These are phyloP conservation scores for Penicillium subrubescens DNA, from an alignment of 495 filamentous ascomycete species.

Conservation along the genomic window DNA sequence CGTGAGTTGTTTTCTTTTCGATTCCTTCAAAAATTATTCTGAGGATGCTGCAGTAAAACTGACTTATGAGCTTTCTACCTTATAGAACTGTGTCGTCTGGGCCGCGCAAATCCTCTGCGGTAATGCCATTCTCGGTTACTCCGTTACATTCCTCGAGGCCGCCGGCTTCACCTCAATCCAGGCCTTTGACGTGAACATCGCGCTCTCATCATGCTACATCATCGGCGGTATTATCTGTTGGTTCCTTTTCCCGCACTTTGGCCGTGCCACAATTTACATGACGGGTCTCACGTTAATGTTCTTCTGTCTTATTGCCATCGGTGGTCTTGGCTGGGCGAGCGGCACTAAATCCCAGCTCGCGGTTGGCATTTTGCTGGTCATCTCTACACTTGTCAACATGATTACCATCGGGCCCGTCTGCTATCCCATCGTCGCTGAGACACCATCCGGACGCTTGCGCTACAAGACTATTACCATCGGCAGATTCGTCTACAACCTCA, in stretches of 20 bases:
- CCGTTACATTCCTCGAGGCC: slow-evolving; percentile 44
- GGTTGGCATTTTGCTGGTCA: slow-evolving; percentile 28
- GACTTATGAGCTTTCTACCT: slow-evolving; percentile 26
- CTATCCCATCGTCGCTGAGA: slow-evolving; percentile 44
- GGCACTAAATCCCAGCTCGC: slow-evolving; percentile 33
- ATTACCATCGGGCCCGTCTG: slow-evolving; percentile 47
- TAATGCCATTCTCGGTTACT: slow-evolving; percentile 35
- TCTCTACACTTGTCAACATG: slow-evolving; percentile 34
- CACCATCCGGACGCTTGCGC: slow-evolving; percentile 35
- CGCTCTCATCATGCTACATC: slow-evolving; percentile 60
- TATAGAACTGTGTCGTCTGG: slow-evolving; percentile 35
- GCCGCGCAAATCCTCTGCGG: slow-evolving; percentile 38
- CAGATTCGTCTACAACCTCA: slow-evolving; percentile 33
- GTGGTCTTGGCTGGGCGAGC: slow-evolving; percentile 57
- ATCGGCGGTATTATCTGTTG: slow-evolving; percentile 65
- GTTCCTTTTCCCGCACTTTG: slow-evolving; percentile 52
- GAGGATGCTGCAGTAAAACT: not conserved
- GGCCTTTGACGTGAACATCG: slow-evolving; percentile 33
- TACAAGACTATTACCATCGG: slow-evolving; percentile 39
- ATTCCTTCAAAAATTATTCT: slow-evolving; percentile 46
- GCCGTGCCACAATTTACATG: slow-evolving; percentile 55
- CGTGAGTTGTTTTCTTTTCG: slow-evolving; percentile 44
- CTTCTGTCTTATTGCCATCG: slow-evolving; percentile 44
- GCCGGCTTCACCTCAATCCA: slow-evolving; percentile 33
- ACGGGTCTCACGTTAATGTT: slow-evolving; percentile 47